Evolutionary conservation across 1,139 yeast species (phyloP), one percentile per base, ranked within the genome.

Genomic region (Suhomyces coccinellae): DNA sequence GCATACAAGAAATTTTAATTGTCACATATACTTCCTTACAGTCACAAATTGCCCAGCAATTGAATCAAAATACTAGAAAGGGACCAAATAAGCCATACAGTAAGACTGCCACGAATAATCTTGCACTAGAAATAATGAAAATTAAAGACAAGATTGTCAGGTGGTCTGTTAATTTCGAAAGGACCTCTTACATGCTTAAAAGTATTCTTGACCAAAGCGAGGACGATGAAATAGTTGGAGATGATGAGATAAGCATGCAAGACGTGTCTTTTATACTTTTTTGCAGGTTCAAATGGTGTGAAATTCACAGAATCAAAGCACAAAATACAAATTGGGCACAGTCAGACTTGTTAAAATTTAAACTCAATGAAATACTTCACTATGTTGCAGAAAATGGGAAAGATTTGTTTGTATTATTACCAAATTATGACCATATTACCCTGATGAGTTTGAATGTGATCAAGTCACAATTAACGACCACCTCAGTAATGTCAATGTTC

Each of bases 401-500:
- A 41, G 37, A 10, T 44, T 64, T 14, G 46, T 52, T 4, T 3
- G 38, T 55, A 2, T 13, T 35, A 6, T 56, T 61, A 49, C 69
- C 79, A 1, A 87, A 85, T 54, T 83, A 76, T 55, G 67, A 74
- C 3, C 69, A 76, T 46, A 78, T 93, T n/a, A 84, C 90, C 3
- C 69, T 72, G 0, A 65, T 91, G 3, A 81, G 78, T 33, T 44
- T 65, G 4, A 67, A 71, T 1, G 73, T 80, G 10, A 73, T 88
- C 4, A 73, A 73, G 35, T 71, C 80, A 2, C 91, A 88, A 54
- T 67, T 83, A 14, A 83, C 89, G 1, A 85, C 86, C 33, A 68
- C 84, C 12, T 77, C 82, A 15, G 87, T 89, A 0, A 75, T 87
- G 37, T 71, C 86, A 0, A 77, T 84, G 24, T 87, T 89, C 59